These are phyloP conservation scores for Zea luxurians DNA, from an alignment of 176 grass and related monocot species.

Conservation along the genomic window DNA sequence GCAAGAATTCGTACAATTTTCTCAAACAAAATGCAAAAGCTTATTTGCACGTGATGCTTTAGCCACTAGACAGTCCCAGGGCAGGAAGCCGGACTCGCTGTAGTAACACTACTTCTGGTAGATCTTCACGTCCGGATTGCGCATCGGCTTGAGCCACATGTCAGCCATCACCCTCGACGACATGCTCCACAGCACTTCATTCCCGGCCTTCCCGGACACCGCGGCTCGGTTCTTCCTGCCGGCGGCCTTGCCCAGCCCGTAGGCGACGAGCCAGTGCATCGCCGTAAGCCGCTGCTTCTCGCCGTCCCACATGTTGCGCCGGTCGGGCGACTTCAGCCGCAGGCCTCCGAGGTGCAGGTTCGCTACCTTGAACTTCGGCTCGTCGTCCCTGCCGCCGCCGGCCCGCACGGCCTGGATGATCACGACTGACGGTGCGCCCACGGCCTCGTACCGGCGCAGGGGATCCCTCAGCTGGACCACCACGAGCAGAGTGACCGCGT, in stretches of 20 bases:
- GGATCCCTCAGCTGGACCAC: constrained; percentile 80
- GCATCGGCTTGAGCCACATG: constrained; percentile 88
- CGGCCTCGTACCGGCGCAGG: constrained; percentile 73
- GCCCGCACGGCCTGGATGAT: constrained; percentile 58
- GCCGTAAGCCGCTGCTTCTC: constrained; percentile 86
- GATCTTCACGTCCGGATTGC: constrained; percentile 92
- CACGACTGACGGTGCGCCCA: constrained; percentile 70
- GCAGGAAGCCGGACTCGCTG: neutral
- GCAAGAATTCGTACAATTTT: constrained; percentile 8
- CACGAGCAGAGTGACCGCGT: constrained; percentile 53
- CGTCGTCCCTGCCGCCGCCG: constrained; percentile 33
- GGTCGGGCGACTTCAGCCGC: constrained; percentile 43
- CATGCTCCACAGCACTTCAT: constrained; percentile 79
- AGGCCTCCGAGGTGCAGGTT: constrained; percentile 79
- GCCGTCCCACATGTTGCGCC: constrained; percentile 71
- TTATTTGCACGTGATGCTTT: neutral
- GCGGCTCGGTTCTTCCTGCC: constrained; percentile 47
- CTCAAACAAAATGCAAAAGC: neutral
- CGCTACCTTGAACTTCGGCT: constrained; percentile 67
- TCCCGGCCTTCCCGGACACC: constrained; percentile 36
- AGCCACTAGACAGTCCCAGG: constrained; percentile 1
- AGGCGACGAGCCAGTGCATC: constrained; percentile 93
- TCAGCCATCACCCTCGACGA: constrained; percentile 91
- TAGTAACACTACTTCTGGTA: constrained; percentile 11
- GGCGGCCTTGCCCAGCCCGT: constrained; percentile 67